Evolutionary conservation across 2,329 filamentous ascomycete genomes (phyloP), one percentile per base, ranked within the genome.

Genomic region (Aspergillus luchuensis): DNA sequence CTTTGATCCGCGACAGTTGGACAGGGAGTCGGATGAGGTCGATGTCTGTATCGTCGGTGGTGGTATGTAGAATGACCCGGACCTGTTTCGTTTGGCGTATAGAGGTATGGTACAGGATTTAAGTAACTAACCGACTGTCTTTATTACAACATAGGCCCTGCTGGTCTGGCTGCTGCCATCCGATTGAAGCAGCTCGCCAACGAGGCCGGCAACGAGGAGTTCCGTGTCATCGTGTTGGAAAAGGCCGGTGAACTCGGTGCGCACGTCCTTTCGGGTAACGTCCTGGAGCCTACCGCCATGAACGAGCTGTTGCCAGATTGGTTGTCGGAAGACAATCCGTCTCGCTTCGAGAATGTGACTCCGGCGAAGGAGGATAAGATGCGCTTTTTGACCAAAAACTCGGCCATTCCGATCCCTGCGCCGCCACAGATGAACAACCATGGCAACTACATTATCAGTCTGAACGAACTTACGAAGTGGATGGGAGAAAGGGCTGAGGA

Each of bases 371-470:
- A 81, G 53, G 95, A 99, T 72, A 89, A 88, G 78, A 97, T 99
- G 94, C 89, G 91, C 68, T 97, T 97, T 78, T 84, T 99, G 63
- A 98, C 94, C 50, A 90, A 93, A 80, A 90, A 83, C 57, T 82
- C 82, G 63, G 82, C 92, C 0, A 87, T 96, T 59, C 91, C 92
- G 5, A 82, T 98, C 56, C 95, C 94, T 1, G 87, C 89, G 11
- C 95, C 95, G 48, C 95, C 95, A 33, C 95, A 98, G 80, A 99
- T 99, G 95, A 87, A 93, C 81, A 99, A 99, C 76, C 87, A 96
- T 71, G 95, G 95, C 67, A 99, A 99, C 79, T 98, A 96, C 77
- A 99, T 99, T 67, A 88, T 99, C 72, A 96, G 91, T 72, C 80
- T 99, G 71, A 98, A 96, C 77, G 91, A 98, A 77, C 89, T 99